Percentiles rank a stretch among this genome's conserved stretches.
Evolutionary conservation across 306 rosid species (phyloP).

Genomic region (Corylus heterophylla): DNA sequence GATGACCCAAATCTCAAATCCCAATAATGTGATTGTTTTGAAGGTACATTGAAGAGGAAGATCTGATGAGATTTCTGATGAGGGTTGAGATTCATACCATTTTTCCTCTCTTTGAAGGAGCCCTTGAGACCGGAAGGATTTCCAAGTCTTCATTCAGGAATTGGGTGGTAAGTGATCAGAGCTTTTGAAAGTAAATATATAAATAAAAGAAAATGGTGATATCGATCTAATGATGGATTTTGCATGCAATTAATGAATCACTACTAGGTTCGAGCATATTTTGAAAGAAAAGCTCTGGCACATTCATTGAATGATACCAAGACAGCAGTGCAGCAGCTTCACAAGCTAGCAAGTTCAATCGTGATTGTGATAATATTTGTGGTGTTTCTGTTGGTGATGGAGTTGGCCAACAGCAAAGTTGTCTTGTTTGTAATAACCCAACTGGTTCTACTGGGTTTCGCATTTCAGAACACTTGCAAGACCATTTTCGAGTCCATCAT

Average conservation of each 20-base stretch:
- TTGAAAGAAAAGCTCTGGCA: slow-evolving; percentile 53
- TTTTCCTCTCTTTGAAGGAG: slow-evolving; percentile 55
- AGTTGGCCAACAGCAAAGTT: slow-evolving; percentile 38
- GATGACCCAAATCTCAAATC: neutral
- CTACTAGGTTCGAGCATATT: slow-evolving; percentile 52
- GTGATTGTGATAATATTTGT: slow-evolving; percentile 48
- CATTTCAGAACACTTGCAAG: slow-evolving; percentile 56
- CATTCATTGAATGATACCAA: slow-evolving; percentile 53
- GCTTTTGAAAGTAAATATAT: neutral
- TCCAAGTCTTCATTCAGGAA: slow-evolving; percentile 49
- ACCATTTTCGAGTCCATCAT: slow-evolving; percentile 49
- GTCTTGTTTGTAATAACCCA: slow-evolving; percentile 44
- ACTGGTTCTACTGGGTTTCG: slow-evolving; percentile 42
- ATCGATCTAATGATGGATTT: neutral
- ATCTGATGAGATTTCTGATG: slow-evolving; percentile 53
- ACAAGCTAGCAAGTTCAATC: slow-evolving; percentile 46
- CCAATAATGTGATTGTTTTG: neutral
- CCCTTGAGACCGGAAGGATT: slow-evolving; percentile 57
- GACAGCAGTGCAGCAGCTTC: slow-evolving; percentile 66
- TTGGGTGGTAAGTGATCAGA: slow-evolving; percentile 48
- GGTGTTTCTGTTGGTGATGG: slow-evolving; percentile 47
- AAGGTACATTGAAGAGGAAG: slow-evolving; percentile 58
- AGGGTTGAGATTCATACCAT: slow-evolving; percentile 56
- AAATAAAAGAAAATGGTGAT: neutral
- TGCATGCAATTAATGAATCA: neutral